Evolutionary conservation across 2,329 filamentous ascomycete genomes (phyloP).

Genomic region (Apiospora malaysiana): DNA sequence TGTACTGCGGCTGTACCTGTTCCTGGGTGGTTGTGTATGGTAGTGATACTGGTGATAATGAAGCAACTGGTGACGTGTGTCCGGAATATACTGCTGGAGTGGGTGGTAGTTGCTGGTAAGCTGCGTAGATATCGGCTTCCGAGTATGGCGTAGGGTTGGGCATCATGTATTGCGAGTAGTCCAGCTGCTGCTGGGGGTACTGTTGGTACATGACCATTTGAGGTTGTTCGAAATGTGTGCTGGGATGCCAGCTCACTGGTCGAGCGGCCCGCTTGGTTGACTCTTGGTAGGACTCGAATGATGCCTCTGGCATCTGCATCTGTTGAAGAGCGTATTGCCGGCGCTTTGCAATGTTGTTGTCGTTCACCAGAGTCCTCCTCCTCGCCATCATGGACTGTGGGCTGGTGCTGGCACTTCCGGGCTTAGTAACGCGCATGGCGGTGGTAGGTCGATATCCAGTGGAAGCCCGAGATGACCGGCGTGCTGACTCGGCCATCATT

Average conservation of each 20-base stretch:
- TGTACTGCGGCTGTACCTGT: slow-evolving; percentile 45
- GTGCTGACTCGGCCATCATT: slow-evolving; percentile 51
- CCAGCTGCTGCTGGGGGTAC: slow-evolving; percentile 39
- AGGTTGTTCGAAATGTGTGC: slow-evolving; percentile 54
- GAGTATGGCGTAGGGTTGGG: slow-evolving; percentile 46
- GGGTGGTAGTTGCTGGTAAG: slow-evolving; percentile 53
- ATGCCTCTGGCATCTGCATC: slow-evolving; percentile 35
- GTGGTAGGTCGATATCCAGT: slow-evolving; percentile 55
- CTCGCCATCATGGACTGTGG: slow-evolving; percentile 60
- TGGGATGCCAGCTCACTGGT: slow-evolving; percentile 79
- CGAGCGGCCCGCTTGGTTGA: slow-evolving; percentile 52
- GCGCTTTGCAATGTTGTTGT: slow-evolving; percentile 51
- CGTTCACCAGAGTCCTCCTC: slow-evolving; percentile 63
- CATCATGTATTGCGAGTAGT: slow-evolving; percentile 46
- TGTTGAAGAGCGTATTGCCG: slow-evolving; percentile 53
- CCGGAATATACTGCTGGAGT: slow-evolving; percentile 62
- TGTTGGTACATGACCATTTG: slow-evolving; percentile 43
- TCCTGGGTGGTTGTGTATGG: slow-evolving; percentile 46
- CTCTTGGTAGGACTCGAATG: slow-evolving; percentile 39
- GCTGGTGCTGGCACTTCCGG: slow-evolving; percentile 72
- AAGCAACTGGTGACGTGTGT: slow-evolving; percentile 61
- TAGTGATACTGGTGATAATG: slow-evolving; percentile 60
- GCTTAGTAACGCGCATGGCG: slow-evolving; percentile 67
- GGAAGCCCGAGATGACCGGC: slow-evolving; percentile 55
- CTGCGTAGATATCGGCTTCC: slow-evolving; percentile 48